Evolutionary conservation across 352 stramenopile species (phyloP), one percentile per base, ranked within the genome.

Genomic region (Pilasporangium apinafurcum): DNA sequence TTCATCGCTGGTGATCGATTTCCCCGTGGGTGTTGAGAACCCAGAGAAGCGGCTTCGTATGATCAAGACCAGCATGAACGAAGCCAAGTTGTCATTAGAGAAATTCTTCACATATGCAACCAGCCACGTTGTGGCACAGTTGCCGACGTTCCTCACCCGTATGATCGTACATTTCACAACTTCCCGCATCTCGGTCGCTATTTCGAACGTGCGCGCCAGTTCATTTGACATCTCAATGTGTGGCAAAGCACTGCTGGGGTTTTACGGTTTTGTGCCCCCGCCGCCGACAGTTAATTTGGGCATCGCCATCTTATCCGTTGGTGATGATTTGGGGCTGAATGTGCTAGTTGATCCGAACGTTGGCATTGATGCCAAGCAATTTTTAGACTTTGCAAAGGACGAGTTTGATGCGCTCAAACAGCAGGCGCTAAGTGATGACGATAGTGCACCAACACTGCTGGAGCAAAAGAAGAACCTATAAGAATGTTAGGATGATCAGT

Each of bases 21-120:
- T 92, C 30, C 79, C 79, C 0, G 43, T 92, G 6, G 79, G 79
- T 17, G 47, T 81, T 0, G 50, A 47, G 2, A 62, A 87, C 38
- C 38, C 65, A 5, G 46, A 58, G n/a, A 44, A 70, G 51, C 76
- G 79, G n/a, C 65, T 88, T 30, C 24, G 47, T 27, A 35, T 66
- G 8, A 61, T 89, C 42, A 72, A 59, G 16, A 13, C 20, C 37
- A 56, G 70, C 17, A 87, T 92, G 74, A 68, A 66, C 50, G 79
- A 86, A 33, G 77, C 74, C 52, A 92, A 92, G 49, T 71, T 81
- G 36, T 89, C 79, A 48, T 56, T 86, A 28, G 79, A 87, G 46
- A 88, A 89, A 57, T 48, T 71, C 30, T 88, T 92, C 31, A 78
- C 78, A 41, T 89, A 86, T 57, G 63, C 46, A 35, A 64, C 62